Percentiles rank a stretch among this genome's conserved stretches.
phyloP scores from a whole-genome alignment of 2,329 filamentous ascomycete genomes.

The Aspergillus fischeri region DNA sequence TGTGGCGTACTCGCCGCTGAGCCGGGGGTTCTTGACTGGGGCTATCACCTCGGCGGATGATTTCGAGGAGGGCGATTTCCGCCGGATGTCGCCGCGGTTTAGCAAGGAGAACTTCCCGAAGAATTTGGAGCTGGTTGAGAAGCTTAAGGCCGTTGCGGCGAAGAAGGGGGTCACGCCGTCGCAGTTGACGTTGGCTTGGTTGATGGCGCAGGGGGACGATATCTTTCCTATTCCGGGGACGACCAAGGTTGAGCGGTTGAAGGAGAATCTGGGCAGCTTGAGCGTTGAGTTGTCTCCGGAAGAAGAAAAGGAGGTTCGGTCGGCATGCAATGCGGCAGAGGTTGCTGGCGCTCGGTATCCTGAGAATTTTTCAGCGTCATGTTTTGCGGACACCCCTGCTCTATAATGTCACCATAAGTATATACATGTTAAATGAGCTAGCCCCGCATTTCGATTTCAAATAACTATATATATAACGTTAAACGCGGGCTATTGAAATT shows the following conservation, averaged over 20 bases:
- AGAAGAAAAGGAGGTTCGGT: conserved; percentile 13
- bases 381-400: conserved; percentile 10
- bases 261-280: conserved; percentile 38
- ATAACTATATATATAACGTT: too few species aligned
- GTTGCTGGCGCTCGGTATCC: conserved; percentile 11
- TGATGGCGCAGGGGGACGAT: conserved; percentile 57
- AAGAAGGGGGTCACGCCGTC: conserved; percentile 52
- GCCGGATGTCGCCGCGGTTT: conserved; percentile 47
- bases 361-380: neutral
- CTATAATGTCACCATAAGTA: neutral
- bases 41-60: conserved; percentile 37
- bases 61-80: conserved; percentile 43
- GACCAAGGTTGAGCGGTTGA: conserved; percentile 43
- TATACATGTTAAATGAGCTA: too few species aligned
- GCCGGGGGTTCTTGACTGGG: conserved; percentile 43
- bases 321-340: neutral
- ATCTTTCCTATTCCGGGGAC: conserved; percentile 59
- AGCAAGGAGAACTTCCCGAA: conserved; percentile 51
- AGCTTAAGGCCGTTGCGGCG: conserved; percentile 47
- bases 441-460: too few species aligned
- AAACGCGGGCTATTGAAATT: too few species aligned
- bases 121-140: conserved; percentile 53
- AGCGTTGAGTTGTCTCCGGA: conserved; percentile 11
- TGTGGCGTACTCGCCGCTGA: conserved; percentile 42
- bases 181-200: conserved; percentile 61